Base-by-base conservation (phyloP, 2,329 filamentous ascomycete genomes). In the Cryphonectria japonica region DNA sequence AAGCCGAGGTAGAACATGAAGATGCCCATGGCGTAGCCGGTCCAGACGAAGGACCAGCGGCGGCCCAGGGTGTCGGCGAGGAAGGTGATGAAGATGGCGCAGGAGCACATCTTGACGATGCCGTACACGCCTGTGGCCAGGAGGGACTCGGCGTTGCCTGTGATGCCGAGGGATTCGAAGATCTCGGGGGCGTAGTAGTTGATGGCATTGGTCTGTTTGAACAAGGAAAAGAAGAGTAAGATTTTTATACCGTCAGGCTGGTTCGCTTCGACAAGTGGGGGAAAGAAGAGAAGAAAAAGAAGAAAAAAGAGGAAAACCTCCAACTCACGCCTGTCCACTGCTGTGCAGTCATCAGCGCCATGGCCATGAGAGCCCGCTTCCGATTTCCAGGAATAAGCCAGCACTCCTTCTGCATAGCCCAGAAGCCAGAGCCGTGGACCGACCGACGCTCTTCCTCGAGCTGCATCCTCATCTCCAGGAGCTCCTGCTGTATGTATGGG, bases 71-170 rank as follows among this genome's bases (percentile, higher is more conserved):
- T 88, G 78, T 91, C 89, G 69, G 86, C 87, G 68, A 87, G 84
- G 76, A 89, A 89, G 73, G 89, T 78, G 43, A 91, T 80, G 83
- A 91, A 91, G 74, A 82, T 78, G 29, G 85, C 83, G 76, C 88
- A 90, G 60, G 86, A 84, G 43, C 82, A 77, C 80, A 89, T 88
- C 78, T 90, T 90, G 69, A 90, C 85, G 69, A 90, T 85, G 41
- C 88, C 88, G 78, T 90, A 91, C 75, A 90, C 85, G 29, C 88
- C 88, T 0, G 88, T 90, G 43, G 87, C 87, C 77, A 91, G 88
- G 52, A 91, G 85, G 59, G 83, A 84, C 62, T 84, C 83, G 57
- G 82, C 78, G 37, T 83, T 87, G 2, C 86, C 85, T 0, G 78
- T 82, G 64, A 82, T 74, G 1, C 80, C 80, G 34, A 82, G 76